phyloP scores from a whole-genome alignment of 2,329 filamentous ascomycete genomes.

The Whalleya microplaca region DNA sequence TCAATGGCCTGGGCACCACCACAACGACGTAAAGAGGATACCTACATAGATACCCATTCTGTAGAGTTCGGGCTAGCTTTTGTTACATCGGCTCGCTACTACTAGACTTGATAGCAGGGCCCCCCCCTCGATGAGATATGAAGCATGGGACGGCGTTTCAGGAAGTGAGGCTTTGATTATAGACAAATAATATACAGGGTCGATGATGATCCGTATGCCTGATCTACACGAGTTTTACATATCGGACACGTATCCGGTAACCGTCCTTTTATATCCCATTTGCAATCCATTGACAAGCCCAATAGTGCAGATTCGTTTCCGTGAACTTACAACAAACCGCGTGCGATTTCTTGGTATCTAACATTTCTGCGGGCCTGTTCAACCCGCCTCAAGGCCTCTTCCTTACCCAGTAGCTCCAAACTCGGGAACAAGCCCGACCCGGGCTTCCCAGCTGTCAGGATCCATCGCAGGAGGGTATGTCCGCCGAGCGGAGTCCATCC shows the following conservation, averaged over 20 bases:
- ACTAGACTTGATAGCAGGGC: not conserved
- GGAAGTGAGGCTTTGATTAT: constrained; percentile 12
- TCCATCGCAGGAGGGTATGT: constrained; percentile 36
- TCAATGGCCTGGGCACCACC: constrained; percentile 31
- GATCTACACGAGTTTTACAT: constrained; percentile 17
- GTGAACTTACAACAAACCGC: too few species aligned
- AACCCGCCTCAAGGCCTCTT: constrained; percentile 30
- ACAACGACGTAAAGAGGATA: constrained; percentile 5
- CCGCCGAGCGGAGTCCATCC: constrained; percentile 26
- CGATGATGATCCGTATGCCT: constrained; percentile 15
- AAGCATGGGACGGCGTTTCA: constrained; percentile 40
- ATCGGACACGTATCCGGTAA: not conserved
- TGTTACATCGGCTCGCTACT: not conserved
- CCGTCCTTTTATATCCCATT: not conserved
- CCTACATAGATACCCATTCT: not conserved
- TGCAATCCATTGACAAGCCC: not conserved
- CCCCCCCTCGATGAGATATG: constrained; percentile 32
- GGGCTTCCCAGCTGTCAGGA: constrained; percentile 25
- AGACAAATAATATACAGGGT: constrained; percentile 23
- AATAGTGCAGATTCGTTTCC: not conserved
- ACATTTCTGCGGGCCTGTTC: constrained; percentile 26
- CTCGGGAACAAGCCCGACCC: constrained; percentile 30
- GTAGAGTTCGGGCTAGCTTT: not conserved
- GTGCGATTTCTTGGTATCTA: not conserved
- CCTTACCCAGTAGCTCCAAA: constrained; percentile 34